Evolutionary conservation across 768 basidiomycete species (phyloP).

Genomic region (Leccinum subtestaceum): DNA sequence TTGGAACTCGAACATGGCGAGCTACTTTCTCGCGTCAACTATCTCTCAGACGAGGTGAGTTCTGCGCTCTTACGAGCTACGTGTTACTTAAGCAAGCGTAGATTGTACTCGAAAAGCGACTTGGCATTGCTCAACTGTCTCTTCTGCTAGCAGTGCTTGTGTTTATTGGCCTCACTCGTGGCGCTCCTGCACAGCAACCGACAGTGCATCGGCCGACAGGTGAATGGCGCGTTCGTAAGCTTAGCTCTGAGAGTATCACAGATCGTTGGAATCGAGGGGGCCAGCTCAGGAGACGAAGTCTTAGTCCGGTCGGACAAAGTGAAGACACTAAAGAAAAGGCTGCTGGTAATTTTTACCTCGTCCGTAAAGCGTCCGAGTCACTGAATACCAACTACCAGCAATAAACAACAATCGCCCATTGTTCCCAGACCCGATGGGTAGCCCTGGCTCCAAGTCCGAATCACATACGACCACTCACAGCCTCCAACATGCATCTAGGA

Average conservation of each 20-base stretch:
- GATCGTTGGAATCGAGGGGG: constrained; percentile 30
- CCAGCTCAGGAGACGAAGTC: constrained; percentile 26
- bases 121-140: constrained; percentile 85
- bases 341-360: constrained; percentile 6
- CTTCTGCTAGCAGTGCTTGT: constrained; percentile 79
- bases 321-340: constrained; percentile 14
- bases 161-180: constrained; percentile 84
- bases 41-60: constrained; percentile 77
- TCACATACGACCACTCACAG: background rate
- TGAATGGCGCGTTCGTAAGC: constrained; percentile 55
- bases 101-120: constrained; percentile 85
- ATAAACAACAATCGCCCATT: background rate
- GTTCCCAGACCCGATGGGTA: background rate
- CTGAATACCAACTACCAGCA: background rate
- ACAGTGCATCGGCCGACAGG: constrained; percentile 32
- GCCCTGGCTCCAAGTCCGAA: background rate
- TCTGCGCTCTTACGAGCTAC: background rate
- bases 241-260: constrained; percentile 58
- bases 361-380: background rate
- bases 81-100: constrained; percentile 28
- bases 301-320: constrained; percentile 24
- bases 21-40: constrained; percentile 65
- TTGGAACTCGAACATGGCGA: constrained; percentile 71
- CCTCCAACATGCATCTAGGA: background rate
- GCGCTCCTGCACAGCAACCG: constrained; percentile 40